Percentiles rank a stretch among this genome's conserved stretches.
These are phyloP conservation scores for Eimeria zaria DNA, from an alignment of 169 alveolate genomes.

Conservation along the genomic window DNA sequence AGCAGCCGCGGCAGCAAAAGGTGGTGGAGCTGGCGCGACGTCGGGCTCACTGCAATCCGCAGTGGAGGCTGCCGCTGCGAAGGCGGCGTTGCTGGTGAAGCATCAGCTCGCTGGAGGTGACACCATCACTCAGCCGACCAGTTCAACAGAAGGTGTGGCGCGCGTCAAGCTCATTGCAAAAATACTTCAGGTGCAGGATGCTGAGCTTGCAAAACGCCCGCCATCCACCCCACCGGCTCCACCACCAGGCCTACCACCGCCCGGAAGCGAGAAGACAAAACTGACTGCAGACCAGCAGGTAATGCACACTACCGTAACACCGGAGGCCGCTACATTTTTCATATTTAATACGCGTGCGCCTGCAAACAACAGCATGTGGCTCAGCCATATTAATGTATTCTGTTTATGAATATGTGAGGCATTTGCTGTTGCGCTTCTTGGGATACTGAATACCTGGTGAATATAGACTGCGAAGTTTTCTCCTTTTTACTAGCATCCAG, in stretches of 20 bases:
- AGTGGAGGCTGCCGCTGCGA: conserved; percentile 85
- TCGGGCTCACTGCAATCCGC: conserved; percentile 80
- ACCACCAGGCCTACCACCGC: conserved; percentile 53
- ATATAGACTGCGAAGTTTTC: neutral
- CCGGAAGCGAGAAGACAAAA: conserved; percentile 64
- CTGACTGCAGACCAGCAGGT: conserved; percentile 71
- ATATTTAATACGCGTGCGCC: neutral
- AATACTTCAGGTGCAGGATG: conserved; percentile 65
- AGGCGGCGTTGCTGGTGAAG: conserved; percentile 78
- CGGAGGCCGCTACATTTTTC: neutral
- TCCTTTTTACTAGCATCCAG: neutral
- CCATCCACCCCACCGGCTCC: conserved; percentile 70
- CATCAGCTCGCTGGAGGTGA: conserved; percentile 63
- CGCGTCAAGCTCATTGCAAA: conserved; percentile 73
- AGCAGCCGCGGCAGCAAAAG: conserved; percentile 71
- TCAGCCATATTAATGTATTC: neutral
- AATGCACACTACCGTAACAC: neutral
- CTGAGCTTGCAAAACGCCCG: conserved; percentile 70
- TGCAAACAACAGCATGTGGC: neutral
- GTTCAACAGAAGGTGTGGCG: conserved; percentile 79
- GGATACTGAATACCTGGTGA: neutral
- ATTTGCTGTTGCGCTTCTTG: neutral
- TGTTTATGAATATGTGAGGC: neutral
- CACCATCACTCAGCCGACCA: conserved; percentile 33
- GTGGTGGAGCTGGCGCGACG: conserved; percentile 31